phyloP scores from a whole-genome alignment of 257 asterid genomes.

The Solanum sitiens region DNA sequence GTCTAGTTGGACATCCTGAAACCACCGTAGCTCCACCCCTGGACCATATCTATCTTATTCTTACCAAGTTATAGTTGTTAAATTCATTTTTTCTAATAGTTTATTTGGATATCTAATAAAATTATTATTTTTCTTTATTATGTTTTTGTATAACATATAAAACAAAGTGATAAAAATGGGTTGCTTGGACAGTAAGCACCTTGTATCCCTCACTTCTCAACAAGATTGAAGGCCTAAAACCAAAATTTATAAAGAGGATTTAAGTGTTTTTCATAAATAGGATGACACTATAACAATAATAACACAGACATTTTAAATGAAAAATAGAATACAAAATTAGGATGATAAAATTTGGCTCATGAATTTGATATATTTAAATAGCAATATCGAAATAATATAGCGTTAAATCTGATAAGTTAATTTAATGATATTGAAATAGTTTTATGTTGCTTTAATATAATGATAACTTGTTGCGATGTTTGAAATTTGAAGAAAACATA shows the following conservation, averaged over 20 bases:
- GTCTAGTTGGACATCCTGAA: fast-evolving
- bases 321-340: too few relatives aligned
- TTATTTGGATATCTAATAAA: too few relatives aligned
- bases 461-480: not conserved
- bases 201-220: not conserved
- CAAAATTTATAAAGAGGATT: not conserved
- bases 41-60: fast-evolving
- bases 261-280: not conserved
- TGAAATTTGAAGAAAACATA: not conserved
- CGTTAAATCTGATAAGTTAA: not conserved
- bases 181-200: not conserved
- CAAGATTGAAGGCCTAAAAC: not conserved
- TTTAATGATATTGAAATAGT: too few relatives aligned
- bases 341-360: too few relatives aligned
- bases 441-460: not conserved
- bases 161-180: not conserved
- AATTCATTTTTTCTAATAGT: too few relatives aligned
- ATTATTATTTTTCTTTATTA: too few relatives aligned
- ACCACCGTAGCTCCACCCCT: not conserved
- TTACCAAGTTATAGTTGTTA: not conserved
- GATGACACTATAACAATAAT: not conserved
- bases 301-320: not conserved
- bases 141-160: not conserved
- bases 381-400: not conserved
- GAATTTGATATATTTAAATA: not conserved